phyloP scores from a whole-genome alignment of 2,329 filamentous ascomycete species.

The Colletotrichum sp. region DNA sequence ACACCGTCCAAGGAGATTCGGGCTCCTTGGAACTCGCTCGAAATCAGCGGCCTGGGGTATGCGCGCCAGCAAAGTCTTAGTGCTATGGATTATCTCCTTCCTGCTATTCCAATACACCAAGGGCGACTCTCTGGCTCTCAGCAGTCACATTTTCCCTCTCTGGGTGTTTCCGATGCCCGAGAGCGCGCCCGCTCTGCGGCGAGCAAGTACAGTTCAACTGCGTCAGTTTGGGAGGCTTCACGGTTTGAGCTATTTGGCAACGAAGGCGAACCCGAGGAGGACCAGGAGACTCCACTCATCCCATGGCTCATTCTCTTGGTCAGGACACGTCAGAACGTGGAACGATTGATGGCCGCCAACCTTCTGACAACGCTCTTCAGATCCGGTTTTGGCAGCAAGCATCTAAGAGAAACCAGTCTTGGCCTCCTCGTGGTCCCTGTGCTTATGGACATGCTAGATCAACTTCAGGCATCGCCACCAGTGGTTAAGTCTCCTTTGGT shows the following conservation, averaged over 20 bases:
- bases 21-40: constrained; percentile 57
- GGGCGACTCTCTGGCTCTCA: constrained; percentile 26
- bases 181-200: constrained; percentile 34
- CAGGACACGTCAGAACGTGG: constrained; percentile 60
- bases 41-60: constrained; percentile 55
- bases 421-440: constrained; percentile 73
- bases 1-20: constrained; percentile 51
- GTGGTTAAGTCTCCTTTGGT: constrained; percentile 27
- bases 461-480: constrained; percentile 4
- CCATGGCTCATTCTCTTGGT: constrained; percentile 74
- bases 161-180: constrained; percentile 47
- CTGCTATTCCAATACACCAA: constrained; percentile 52
- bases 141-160: constrained; percentile 57
- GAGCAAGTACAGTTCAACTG: constrained; percentile 30
- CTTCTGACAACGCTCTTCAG: constrained; percentile 74
- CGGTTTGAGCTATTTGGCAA: constrained; percentile 30
- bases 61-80: constrained; percentile 51
- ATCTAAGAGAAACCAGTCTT: constrained; percentile 64
- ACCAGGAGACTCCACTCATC: constrained; percentile 73
- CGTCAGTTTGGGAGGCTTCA: constrained; percentile 35
- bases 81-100: constrained; percentile 71
- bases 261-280: constrained; percentile 49
- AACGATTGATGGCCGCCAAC: constrained; percentile 71
- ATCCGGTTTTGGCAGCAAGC: constrained; percentile 67
- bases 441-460: constrained; percentile 61